Conservation (phyloP, 2,329 filamentous ascomycete species). For the Beauveria australis region DNA sequence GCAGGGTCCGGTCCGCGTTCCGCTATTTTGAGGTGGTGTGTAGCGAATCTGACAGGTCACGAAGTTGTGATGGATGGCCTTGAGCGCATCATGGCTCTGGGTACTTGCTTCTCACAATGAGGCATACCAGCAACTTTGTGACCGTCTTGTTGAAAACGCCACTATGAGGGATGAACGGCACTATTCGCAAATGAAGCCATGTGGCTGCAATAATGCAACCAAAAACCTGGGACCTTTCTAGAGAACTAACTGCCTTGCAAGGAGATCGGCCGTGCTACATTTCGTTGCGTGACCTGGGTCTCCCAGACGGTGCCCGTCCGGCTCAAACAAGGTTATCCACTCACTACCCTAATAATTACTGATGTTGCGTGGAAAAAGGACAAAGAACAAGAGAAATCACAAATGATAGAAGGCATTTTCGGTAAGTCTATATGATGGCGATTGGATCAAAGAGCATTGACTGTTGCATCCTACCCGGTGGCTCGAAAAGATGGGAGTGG, state of each 20-base stretch:
- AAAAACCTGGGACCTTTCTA: background rate
- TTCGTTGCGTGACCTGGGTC: background rate
- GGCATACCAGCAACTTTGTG: background rate
- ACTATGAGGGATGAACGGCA: background rate
- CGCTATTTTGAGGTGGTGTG: slow-evolving; percentile 1
- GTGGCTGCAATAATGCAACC: slow-evolving; percentile 1
- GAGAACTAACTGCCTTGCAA: background rate
- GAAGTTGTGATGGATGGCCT: background rate
- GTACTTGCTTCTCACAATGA: background rate
- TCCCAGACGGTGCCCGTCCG: background rate
- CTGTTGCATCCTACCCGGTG: background rate
- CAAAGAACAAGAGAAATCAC: background rate
- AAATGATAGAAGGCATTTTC: background rate
- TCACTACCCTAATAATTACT: background rate
- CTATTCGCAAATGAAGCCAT: background rate
- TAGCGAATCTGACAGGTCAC: slow-evolving; percentile 6
- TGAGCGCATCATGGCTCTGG: background rate
- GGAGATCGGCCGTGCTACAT: background rate
- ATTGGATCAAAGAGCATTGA: background rate
- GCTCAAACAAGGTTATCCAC: background rate
- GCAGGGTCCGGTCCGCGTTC: slow-evolving; percentile 10
- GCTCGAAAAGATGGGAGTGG: background rate
- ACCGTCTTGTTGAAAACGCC: background rate
- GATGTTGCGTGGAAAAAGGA: background rate
- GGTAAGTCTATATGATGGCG: background rate